Base-by-base conservation (phyloP, 225 moss, liverwort and hornwort genomes). In the Straminergon stramineum region DNA sequence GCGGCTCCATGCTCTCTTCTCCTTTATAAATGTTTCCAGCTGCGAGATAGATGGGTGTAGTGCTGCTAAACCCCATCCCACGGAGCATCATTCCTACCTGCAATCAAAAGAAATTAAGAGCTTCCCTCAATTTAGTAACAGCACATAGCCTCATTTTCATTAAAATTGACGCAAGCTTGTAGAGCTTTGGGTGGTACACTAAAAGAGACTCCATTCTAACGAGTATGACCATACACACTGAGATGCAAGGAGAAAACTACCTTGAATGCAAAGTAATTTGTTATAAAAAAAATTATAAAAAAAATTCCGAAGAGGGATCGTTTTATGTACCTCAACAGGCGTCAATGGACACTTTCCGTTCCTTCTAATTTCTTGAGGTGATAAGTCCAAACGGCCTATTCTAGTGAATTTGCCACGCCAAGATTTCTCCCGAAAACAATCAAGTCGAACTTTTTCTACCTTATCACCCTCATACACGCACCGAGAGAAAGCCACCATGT, bases 21-120 rank as follows among this genome's bases (percentile, higher is more conserved):
- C 93, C 93, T 90, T 94, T 94, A 23, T 96, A 99, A 34, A 99
- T 97, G 87, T 92, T 94, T 31, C 99, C 97, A 71, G 97, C 95
- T 24, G 97, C 99, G 90, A 99, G 92, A 84, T 86, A 99, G 81
- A 99, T 95, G 75, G 97, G 97, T 31, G 99, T 99, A 20, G 94
- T 90, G 74, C 95, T 97, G 21, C 91, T 78, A 80, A 97, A 97
- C 9, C 99, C 97, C 97, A 97, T 99, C n/a, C 97, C 97, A 74
- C 99, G 94, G 75, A 97, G 92, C 92, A 99, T 93, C 97, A 99
- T 95, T n/a, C 97, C 97, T 58, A 99, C 99, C 96, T 97, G 95
- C 85, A 31, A 78, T 21, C 68, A 67, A 76, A 53, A 34, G 34
- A 67, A 79, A 57, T 4, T 4, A 16, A n/a, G 26, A 65, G 66